Percentiles rank a stretch among this genome's conserved stretches.
Conservation (phyloP, 257 asterid species). For the Primulina huaijiensis region DNA sequence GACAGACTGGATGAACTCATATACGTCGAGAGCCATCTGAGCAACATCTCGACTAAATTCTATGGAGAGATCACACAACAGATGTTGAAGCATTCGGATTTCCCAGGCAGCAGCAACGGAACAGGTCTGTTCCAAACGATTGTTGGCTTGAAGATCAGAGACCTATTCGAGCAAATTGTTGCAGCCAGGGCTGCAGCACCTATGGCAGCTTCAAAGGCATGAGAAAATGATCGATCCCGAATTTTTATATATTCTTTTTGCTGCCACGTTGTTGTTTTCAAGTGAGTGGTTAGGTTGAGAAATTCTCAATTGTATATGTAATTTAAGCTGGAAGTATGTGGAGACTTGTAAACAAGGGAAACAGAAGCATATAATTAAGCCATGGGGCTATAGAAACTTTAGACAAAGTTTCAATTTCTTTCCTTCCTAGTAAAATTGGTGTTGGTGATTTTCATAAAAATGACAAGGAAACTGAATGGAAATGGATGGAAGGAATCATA, state of each 20-base stretch:
- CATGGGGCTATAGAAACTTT: background rate
- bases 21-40: conserved; percentile 90
- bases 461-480: no score
- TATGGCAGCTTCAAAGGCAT: conserved; percentile 40
- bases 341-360: conserved; percentile 38
- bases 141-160: conserved; percentile 75
- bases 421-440: background rate
- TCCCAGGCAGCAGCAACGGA: conserved; percentile 98
- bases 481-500: no score
- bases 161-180: conserved; percentile 49
- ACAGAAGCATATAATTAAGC: conserved; percentile 23
- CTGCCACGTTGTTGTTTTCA: conserved; percentile 23
- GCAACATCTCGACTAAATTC: conserved; percentile 89
- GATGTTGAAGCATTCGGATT: conserved; percentile 89
- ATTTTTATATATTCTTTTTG: conserved; percentile 14
- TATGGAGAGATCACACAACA: conserved; percentile 98
- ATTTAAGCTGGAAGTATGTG: conserved; percentile 26
- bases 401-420: background rate
- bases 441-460: no score
- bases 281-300: conserved; percentile 26
- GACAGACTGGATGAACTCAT: conserved; percentile 95
- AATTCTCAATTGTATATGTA: conserved; percentile 26
- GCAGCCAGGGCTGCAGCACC: conserved; percentile 35
- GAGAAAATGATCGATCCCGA: conserved; percentile 15
- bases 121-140: conserved; percentile 97